These are phyloP conservation scores for Salvia rosmarinus DNA, from an alignment of 257 asterid species.

Conservation along the genomic window DNA sequence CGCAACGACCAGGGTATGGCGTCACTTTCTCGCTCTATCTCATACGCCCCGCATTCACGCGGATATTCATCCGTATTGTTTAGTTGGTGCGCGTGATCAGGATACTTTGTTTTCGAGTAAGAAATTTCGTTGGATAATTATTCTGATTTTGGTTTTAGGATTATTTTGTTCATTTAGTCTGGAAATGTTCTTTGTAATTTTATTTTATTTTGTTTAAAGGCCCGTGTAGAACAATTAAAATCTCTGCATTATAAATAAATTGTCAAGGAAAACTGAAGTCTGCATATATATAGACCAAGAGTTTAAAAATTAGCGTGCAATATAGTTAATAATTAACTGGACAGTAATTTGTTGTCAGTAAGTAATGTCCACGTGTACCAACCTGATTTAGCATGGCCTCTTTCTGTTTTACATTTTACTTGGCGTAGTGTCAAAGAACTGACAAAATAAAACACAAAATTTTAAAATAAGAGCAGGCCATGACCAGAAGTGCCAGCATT, in stretches of 20 bases:
- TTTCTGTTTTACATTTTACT: neutral
- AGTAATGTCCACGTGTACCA: too few species aligned
- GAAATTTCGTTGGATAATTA: neutral
- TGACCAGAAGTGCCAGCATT: neutral
- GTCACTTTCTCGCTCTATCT: neutral
- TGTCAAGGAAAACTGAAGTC: neutral
- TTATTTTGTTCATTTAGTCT: neutral
- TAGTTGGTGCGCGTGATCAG: neutral
- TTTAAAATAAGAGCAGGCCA: neutral
- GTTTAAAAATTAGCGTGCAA: neutral
- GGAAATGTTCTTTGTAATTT: neutral
- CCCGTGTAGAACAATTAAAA: neutral
- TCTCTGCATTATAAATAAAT: neutral
- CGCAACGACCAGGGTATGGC: constrained; percentile 54
- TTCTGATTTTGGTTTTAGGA: too few species aligned
- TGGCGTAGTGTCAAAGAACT: neutral
- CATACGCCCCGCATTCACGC: neutral
- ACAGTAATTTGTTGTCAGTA: neutral
- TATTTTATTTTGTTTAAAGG: neutral
- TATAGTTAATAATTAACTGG: too few species aligned
- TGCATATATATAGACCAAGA: neutral
- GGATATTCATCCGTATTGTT: neutral
- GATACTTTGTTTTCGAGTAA: neutral
- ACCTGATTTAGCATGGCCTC: neutral
- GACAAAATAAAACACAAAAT: neutral